Conservation (phyloP, 768 basidiomycete species). For the Guyanaporus albipodus region DNA sequence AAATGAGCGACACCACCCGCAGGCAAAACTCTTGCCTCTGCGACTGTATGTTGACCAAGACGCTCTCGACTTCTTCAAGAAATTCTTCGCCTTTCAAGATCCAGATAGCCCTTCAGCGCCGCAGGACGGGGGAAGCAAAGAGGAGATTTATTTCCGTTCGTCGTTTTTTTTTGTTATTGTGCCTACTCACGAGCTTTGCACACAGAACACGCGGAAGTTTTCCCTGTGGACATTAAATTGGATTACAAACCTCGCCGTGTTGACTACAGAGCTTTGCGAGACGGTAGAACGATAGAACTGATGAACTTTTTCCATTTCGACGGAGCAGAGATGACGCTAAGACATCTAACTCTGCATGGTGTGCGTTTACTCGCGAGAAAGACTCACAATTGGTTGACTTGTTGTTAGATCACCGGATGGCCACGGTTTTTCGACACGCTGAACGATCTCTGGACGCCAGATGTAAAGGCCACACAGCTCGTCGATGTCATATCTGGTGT, state of each 20-base stretch:
- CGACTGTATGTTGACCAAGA: slow-evolving; percentile 97
- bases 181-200: background rate
- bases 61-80: slow-evolving; percentile 95
- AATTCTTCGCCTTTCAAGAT: slow-evolving; percentile 88
- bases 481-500: slow-evolving; percentile 97
- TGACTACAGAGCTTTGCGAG: slow-evolving; percentile 84
- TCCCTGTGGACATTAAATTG: slow-evolving; percentile 91
- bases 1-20: background rate
- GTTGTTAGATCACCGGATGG: slow-evolving; percentile 89
- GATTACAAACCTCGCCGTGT: slow-evolving; percentile 99
- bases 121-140: slow-evolving; percentile 32
- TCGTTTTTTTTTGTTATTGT: slow-evolving; percentile 3
- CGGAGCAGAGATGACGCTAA: slow-evolving; percentile 94
- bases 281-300: slow-evolving; percentile 90
- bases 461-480: slow-evolving; percentile 97
- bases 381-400: slow-evolving; percentile 7
- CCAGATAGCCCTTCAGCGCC: slow-evolving; percentile 38
- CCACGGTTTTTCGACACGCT: slow-evolving; percentile 80
- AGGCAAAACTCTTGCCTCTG: slow-evolving; percentile 90
- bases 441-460: slow-evolving; percentile 99
- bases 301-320: slow-evolving; percentile 99
- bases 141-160: slow-evolving; percentile 75
- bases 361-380: slow-evolving; percentile 46
- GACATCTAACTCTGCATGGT: slow-evolving; percentile 88
- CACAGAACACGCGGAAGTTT: slow-evolving; percentile 89